phyloP scores from a whole-genome alignment of 163 green algal genomes.

The Chlorella variabilis region DNA sequence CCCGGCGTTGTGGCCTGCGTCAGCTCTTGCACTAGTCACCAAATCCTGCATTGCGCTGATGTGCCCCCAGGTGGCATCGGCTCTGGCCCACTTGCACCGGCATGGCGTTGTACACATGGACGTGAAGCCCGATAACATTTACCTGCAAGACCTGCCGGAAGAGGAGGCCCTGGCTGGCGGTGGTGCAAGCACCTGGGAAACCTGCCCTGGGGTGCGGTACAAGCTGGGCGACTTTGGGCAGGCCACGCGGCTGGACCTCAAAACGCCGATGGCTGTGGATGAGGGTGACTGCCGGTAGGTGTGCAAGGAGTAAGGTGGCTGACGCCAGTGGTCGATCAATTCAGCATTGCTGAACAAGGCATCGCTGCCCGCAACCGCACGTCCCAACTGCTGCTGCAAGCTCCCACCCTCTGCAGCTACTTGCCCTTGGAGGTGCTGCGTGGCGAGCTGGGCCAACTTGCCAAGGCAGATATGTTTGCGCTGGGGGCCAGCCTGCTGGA shows the following conservation, averaged over 20 bases:
- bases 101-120: constrained; percentile 87
- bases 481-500: constrained; percentile 84
- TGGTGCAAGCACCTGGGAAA: background rate
- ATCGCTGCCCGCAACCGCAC: too few relatives aligned
- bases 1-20: too few relatives aligned
- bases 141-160: constrained; percentile 36
- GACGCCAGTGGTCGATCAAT: too few relatives aligned
- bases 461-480: constrained; percentile 90
- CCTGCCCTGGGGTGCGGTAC: constrained; percentile 36
- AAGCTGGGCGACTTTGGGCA: constrained; percentile 93
- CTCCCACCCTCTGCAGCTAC: constrained; percentile 85
- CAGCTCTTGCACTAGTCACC: too few relatives aligned
- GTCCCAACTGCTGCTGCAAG: too few relatives aligned
- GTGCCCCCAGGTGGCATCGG: constrained; percentile 80
- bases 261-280: constrained; percentile 33
- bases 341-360: too few relatives aligned
- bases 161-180: background rate
- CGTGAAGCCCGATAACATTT: constrained; percentile 94
- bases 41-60: too few relatives aligned
- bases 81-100: constrained; percentile 84
- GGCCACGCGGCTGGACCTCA: constrained; percentile 54
- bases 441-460: constrained; percentile 63
- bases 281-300: constrained; percentile 75
- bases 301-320: background rate
- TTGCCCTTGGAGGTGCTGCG: constrained; percentile 79